A percentile compares a stretch with the other conserved stretches of the same genome.
Conservation (phyloP, 108 stramenopile genomes). For the Pseudonitzschia multiseries region DNA sequence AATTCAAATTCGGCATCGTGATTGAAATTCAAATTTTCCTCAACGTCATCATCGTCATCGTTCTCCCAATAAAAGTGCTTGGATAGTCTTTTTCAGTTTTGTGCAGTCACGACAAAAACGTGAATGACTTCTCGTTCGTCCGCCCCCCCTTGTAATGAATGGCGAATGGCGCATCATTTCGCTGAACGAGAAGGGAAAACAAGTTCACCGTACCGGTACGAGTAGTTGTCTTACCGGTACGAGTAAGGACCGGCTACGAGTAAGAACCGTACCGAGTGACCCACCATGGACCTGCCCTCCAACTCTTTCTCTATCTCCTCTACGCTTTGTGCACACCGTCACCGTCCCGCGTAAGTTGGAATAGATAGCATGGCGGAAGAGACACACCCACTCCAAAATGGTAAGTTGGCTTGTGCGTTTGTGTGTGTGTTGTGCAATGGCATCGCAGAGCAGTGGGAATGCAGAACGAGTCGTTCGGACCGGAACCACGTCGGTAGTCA, state of each 20-base stretch:
- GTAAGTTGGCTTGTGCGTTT: slow-evolving; percentile 27
- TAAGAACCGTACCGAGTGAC: background rate
- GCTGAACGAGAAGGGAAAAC: background rate
- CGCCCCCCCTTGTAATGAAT: background rate
- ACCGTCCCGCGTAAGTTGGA: slow-evolving; percentile 5
- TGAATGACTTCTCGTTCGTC: background rate
- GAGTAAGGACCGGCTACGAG: background rate
- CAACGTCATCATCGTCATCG: slow-evolving; percentile 3
- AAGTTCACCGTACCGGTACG: too few species aligned
- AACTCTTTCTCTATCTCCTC: background rate
- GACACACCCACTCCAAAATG: slow-evolving; percentile 46
- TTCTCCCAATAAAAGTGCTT: background rate
- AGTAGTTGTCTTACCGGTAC: too few species aligned
- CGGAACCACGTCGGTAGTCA: too few species aligned
- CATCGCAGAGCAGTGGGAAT: background rate
- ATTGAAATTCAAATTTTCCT: background rate
- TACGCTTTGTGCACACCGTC: background rate
- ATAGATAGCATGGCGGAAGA: slow-evolving; percentile 34
- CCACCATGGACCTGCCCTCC: slow-evolving; percentile 9
- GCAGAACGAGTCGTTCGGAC: background rate
- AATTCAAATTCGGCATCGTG: background rate
- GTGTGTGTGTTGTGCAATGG: background rate
- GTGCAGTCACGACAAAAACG: background rate
- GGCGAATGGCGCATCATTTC: background rate
- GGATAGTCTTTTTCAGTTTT: background rate